Percentiles rank a stretch among this genome's conserved stretches.
These are phyloP conservation scores for Sphenostylis stenocarpa DNA, from an alignment of 306 rosid species.

Conservation along the genomic window DNA sequence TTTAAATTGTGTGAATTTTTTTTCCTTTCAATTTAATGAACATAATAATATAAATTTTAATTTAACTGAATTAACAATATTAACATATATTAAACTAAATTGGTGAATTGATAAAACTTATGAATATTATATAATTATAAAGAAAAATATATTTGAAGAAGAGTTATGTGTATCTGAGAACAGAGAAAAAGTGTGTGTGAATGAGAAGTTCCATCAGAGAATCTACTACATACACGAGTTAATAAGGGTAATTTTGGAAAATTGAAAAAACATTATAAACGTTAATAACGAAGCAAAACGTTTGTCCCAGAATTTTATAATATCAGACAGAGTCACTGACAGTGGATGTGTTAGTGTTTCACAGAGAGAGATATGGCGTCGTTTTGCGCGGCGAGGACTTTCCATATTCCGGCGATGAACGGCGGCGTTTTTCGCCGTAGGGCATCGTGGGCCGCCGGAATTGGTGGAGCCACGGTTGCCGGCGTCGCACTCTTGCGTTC, in stretches of 20 bases:
- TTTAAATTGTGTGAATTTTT: no score
- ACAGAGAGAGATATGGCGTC: constrained; percentile 58
- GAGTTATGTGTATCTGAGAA: no score
- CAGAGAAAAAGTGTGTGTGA: not conserved
- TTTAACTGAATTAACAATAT: no score
- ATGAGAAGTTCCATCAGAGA: not conserved
- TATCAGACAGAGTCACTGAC: not conserved
- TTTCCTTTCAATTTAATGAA: no score
- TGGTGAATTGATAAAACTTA: no score
- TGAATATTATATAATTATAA: no score
- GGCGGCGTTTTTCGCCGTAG: constrained; percentile 38
- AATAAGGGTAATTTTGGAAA: not conserved
- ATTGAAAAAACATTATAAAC: not conserved
- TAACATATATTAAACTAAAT: no score
- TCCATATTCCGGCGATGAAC: constrained; percentile 58
- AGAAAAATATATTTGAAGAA: no score
- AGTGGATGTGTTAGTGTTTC: not conserved
- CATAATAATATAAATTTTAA: no score
- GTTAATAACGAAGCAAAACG: not conserved
- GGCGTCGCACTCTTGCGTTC: constrained; percentile 60
- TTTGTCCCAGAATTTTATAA: not conserved
- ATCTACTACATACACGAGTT: not conserved
- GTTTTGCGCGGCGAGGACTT: constrained; percentile 62
- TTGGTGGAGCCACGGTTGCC: constrained; percentile 60
- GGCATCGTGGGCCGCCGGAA: constrained; percentile 51